phyloP scores from a whole-genome alignment of 768 basidiomycete species.

The Vararia minispora region DNA sequence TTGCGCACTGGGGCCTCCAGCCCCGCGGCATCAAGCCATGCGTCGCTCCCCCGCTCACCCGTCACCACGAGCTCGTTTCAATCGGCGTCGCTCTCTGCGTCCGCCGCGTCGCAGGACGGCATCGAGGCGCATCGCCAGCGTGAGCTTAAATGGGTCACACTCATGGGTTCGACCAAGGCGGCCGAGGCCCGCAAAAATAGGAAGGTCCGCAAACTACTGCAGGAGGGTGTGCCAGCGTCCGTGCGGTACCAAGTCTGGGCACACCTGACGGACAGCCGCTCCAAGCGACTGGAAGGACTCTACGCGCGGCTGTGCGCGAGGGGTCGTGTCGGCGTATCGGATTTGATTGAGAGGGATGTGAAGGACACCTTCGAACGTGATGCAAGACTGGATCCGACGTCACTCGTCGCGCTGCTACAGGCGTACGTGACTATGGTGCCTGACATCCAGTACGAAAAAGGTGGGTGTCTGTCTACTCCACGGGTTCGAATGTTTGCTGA shows the following conservation, averaged over 20 bases:
- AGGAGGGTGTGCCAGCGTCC: conserved; percentile 72
- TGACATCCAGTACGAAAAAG: conserved; percentile 57
- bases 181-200: conserved; percentile 66
- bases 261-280: conserved; percentile 67
- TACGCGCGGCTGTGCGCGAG: conserved; percentile 54
- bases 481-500: not conserved
- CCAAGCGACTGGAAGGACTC: conserved; percentile 53
- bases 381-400: conserved; percentile 43
- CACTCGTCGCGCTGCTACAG: conserved; percentile 41
- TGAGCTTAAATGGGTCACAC: conserved; percentile 66
- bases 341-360: conserved; percentile 52
- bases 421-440: conserved; percentile 83
- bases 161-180: conserved; percentile 44
- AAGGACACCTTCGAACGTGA: conserved; percentile 43
- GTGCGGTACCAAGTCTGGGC: conserved; percentile 83
- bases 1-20: conserved; percentile 22
- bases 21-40: conserved; percentile 18
- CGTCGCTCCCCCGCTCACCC: conserved; percentile 12
- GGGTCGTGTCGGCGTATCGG: conserved; percentile 35
- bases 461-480: conserved; percentile 25
- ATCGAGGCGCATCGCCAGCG: conserved; percentile 59
- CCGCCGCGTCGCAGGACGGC: not conserved
- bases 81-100: conserved; percentile 1
- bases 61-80: conserved; percentile 9
- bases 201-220: conserved; percentile 61